Evolutionary conservation across 1,284 basidiomycete species (phyloP).

Genomic region (Calocybe gambosa): DNA sequence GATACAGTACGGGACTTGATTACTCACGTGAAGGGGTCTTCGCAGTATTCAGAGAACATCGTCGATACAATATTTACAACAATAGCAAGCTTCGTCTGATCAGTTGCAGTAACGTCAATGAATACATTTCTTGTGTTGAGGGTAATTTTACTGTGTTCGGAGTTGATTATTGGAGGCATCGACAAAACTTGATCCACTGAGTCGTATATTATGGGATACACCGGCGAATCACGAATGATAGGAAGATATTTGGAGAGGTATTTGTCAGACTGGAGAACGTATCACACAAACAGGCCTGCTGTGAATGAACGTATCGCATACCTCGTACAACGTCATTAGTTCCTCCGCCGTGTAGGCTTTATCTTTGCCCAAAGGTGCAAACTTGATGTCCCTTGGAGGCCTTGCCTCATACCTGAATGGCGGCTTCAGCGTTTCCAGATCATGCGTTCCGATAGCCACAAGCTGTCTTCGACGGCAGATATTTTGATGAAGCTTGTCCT

Average conservation of each 20-base stretch:
- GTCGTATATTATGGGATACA: slow-evolving; percentile 98
- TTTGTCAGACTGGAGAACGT: slow-evolving; percentile 70
- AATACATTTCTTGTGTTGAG: slow-evolving; percentile 93
- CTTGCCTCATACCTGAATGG: slow-evolving; percentile 93
- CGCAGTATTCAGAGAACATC: slow-evolving; percentile 98
- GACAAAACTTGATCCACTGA: slow-evolving; percentile 81
- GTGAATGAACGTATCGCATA: slow-evolving; percentile 24
- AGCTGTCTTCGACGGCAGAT: slow-evolving; percentile 87
- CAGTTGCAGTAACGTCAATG: slow-evolving; percentile 97
- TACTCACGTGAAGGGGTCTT: slow-evolving; percentile 83
- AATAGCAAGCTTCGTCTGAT: slow-evolving; percentile 93
- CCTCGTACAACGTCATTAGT: slow-evolving; percentile 89
- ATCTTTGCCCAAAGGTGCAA: slow-evolving; percentile 78
- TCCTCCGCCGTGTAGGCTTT: slow-evolving; percentile 75
- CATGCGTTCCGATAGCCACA: slow-evolving; percentile 97
- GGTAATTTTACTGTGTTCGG: slow-evolving; percentile 95
- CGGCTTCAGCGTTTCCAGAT: slow-evolving; percentile 82
- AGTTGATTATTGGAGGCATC: slow-evolving; percentile 99
- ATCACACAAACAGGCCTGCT: not conserved
- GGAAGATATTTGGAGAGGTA: slow-evolving; percentile 86
- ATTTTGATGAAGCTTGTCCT: slow-evolving; percentile 98
- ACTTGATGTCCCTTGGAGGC: slow-evolving; percentile 87
- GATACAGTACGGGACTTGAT: not conserved
- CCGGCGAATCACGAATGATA: slow-evolving; percentile 92
- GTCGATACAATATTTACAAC: slow-evolving; percentile 92